Evolutionary conservation across 495 filamentous ascomycete species (phyloP), one percentile per base, ranked within the genome.

Genomic region (Tirmania nivea): DNA sequence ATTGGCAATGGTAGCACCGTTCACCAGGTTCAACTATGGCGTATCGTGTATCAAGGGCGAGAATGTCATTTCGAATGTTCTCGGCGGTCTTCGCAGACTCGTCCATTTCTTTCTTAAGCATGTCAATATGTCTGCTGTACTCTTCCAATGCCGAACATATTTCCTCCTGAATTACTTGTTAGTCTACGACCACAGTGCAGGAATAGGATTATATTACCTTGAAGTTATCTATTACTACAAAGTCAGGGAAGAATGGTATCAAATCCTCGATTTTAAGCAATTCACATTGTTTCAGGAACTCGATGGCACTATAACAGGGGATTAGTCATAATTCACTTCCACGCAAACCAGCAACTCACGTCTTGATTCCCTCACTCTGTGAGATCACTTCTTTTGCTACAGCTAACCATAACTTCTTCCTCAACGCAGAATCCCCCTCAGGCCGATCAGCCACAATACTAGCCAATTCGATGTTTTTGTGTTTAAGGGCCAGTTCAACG

Each of bases 161-260:
- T 62, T 96, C 92, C 51, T 94, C 85, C 39, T 45, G 3, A 1
- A 14, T 45, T 19, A 8, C 2, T 14, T 8, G 17, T 45, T 45
- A 45, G 39, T 42, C 9, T 9, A 42, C n/a, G n/a, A 42, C n/a
- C 36, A 10, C n/a, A 10, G n/a, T n/a, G 10, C 36, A 42, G 9
- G 36, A 42, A n/a, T 19, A 45, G 39, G 14, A 45, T 19, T 45
- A 45, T 19, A 31, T 8, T 14, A 45, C 39, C 65, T 97, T 95
- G 72, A 97, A 96, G 67, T 94, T 86, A 62, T 97, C 90, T 53
- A 97, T 95, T 49, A 94, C 81, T n/a, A 95, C 86, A 58, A 97
- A 97, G 63, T 97, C 90, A 0, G 90, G 92, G 70, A 97, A 97
- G 70, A 95, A 94, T 0, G 92, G 90, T 42, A 97, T 94, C 19